phyloP scores from a whole-genome alignment of 2,329 filamentous ascomycete genomes.

The Xylariaceae sp. region DNA sequence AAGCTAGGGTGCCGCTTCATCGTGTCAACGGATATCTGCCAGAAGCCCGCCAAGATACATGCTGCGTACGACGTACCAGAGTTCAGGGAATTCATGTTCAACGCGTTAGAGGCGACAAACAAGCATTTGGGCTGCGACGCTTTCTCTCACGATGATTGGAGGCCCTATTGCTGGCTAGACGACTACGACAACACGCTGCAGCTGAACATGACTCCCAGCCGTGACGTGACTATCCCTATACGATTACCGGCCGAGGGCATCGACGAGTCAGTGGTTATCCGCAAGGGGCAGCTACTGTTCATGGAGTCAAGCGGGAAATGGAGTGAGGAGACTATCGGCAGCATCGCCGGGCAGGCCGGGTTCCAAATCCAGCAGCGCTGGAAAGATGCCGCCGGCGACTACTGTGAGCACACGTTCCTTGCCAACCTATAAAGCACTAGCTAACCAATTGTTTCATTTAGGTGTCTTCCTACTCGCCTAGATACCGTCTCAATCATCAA shows the following conservation, averaged over 20 bases:
- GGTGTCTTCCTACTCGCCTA: background rate
- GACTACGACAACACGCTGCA: background rate
- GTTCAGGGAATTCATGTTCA: background rate
- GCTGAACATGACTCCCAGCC: background rate
- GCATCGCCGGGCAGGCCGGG: conserved; percentile 1
- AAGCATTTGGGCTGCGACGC: background rate
- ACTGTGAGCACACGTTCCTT: conserved; percentile 1
- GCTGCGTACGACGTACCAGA: conserved; percentile 3
- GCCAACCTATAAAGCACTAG: background rate
- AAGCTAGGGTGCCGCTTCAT: conserved; percentile 8
- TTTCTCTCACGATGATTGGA: conserved; percentile 4
- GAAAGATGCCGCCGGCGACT: conserved; percentile 5
- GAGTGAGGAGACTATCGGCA: conserved; percentile 1
- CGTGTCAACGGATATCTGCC: conserved; percentile 6
- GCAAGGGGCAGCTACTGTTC: conserved; percentile 2
- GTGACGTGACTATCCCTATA: background rate
- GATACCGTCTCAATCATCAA: background rate
- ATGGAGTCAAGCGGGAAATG: conserved; percentile 5
- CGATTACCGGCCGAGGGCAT: background rate
- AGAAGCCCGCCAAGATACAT: background rate
- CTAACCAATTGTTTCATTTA: background rate
- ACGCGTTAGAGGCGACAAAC: conserved; percentile 2
- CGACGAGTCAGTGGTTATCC: background rate
- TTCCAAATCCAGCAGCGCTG: conserved; percentile 2
- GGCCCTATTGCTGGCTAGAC: background rate